phyloP scores from a whole-genome alignment of 352 stramenopile genomes.

The Globisporangium takayamanum region DNA sequence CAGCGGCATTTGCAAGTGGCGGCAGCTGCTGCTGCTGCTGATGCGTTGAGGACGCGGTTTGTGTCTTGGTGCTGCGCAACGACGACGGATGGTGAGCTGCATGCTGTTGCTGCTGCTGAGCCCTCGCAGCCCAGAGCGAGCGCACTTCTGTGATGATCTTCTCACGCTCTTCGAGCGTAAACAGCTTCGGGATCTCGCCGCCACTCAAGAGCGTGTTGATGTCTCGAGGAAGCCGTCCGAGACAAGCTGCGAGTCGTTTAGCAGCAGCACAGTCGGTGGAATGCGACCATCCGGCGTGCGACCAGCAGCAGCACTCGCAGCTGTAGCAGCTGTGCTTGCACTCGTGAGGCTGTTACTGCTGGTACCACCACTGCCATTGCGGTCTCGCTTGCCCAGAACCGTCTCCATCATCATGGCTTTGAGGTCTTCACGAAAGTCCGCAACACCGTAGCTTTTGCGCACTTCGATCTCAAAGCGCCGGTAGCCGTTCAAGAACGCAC shows the following conservation, averaged over 20 bases:
- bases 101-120: background rate
- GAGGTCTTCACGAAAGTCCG: constrained; percentile 85
- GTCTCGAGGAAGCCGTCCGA: constrained; percentile 85
- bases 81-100: background rate
- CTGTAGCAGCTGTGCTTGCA: background rate
- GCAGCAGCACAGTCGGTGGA: constrained; percentile 56
- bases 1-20: background rate
- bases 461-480: constrained; percentile 79
- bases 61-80: too few relatives aligned
- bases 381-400: constrained; percentile 26
- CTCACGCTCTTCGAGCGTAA: constrained; percentile 79
- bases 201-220: constrained; percentile 87
- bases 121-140: constrained; percentile 19
- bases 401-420: constrained; percentile 54
- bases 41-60: too few relatives aligned
- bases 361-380: background rate
- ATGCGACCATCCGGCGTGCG: background rate
- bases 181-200: constrained; percentile 84
- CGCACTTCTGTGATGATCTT: constrained; percentile 64
- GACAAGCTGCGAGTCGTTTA: constrained; percentile 82
- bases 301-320: background rate
- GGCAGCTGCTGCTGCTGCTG: background rate
- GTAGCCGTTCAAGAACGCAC: constrained; percentile 70
- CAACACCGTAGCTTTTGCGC: constrained; percentile 77
- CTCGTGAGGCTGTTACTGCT: background rate